Base-by-base conservation (phyloP, 2,329 filamentous ascomycete genomes). In the Rachicladosporium sp. region DNA sequence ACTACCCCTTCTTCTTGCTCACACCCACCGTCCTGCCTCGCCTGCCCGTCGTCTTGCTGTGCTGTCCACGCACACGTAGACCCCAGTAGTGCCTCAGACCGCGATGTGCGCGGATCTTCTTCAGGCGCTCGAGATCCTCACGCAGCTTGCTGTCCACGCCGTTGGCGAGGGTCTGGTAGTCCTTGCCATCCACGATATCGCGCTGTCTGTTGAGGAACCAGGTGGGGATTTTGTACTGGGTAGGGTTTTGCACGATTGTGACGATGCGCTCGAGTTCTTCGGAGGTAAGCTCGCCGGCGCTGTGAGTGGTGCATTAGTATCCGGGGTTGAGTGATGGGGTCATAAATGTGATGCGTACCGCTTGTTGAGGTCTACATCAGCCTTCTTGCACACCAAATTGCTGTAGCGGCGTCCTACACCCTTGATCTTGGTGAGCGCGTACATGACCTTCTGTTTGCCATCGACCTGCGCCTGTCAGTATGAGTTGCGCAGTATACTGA, bases 351-450 rank as follows among this genome's bases (percentile, higher is more conserved):
- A n/a, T 30, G 34, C 40, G 62, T 84, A 89, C 84, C 86, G 87
- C 81, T 98, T 96, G 80, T 78, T 88, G 68, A 98, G 78, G 68
- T 98, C 91, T 69, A 98, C 88, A 84, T 98, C 91, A 73, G 91
- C 91, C 82, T 98, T 98, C 81, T 98, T 98, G 86, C 89, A 95
- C 69, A 98, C 91, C 76, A 98, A 80, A 80, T 98, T 96, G 77
- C 86, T 93, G 79, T 98, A 98, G 66, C 91, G 87, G 68, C 91
- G 88, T 73, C 91, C 91, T 69, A 96, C 89, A 91, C 91, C 91
- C 84, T 95, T 96, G 74, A 96, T 93, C 74, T 91, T 88, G 69
- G 91, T 96, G 77, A 98, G 73, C 72, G 89, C 88, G 77, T 93
- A 95, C 85, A 96, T 94, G 68, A 95, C 88, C 80, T 95, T 94